phyloP scores from a whole-genome alignment of 1,284 basidiomycete species.

The Ustilago shanxiensis region DNA sequence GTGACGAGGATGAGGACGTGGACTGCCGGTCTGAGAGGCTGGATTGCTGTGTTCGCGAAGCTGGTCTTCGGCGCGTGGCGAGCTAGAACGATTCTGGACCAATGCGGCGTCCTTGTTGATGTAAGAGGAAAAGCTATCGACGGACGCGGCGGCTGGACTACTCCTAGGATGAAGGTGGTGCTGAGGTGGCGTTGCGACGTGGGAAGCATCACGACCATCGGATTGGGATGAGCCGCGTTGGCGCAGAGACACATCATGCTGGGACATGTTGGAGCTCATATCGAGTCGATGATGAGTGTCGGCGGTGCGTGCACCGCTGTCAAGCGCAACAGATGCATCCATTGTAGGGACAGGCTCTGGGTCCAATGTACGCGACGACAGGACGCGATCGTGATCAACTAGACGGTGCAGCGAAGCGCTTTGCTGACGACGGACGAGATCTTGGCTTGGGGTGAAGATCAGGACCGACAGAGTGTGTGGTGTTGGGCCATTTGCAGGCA shows the following conservation, averaged over 20 bases:
- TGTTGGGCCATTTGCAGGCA: slow-evolving; percentile 5
- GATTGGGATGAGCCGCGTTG: slow-evolving; percentile 39
- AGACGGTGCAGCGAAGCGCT: neutral
- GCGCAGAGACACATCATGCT: slow-evolving; percentile 12
- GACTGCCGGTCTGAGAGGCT: slow-evolving; percentile 32
- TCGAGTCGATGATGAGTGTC: slow-evolving; percentile 6
- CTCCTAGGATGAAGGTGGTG: slow-evolving; percentile 33
- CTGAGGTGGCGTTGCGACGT: slow-evolving; percentile 21
- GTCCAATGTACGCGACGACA: neutral
- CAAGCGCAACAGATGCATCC: neutral
- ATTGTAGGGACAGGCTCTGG: neutral
- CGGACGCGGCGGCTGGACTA: slow-evolving; percentile 52
- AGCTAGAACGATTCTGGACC: slow-evolving; percentile 52
- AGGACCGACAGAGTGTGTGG: neutral
- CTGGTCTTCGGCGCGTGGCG: slow-evolving; percentile 49
- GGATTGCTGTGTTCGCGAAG: slow-evolving; percentile 45
- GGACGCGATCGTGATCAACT: neutral
- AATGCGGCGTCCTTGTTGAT: slow-evolving; percentile 54
- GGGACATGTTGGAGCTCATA: neutral
- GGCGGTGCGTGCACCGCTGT: neutral
- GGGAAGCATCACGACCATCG: slow-evolving; percentile 26
- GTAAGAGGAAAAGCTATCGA: slow-evolving; percentile 57
- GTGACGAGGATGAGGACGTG: slow-evolving; percentile 35
- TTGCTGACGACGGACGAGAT: neutral
- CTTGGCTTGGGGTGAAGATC: neutral